Evolutionary conservation across 164 flowering plant species (phyloP), one percentile per base, ranked within the genome.

Genomic region (Taxillus chinensis): DNA sequence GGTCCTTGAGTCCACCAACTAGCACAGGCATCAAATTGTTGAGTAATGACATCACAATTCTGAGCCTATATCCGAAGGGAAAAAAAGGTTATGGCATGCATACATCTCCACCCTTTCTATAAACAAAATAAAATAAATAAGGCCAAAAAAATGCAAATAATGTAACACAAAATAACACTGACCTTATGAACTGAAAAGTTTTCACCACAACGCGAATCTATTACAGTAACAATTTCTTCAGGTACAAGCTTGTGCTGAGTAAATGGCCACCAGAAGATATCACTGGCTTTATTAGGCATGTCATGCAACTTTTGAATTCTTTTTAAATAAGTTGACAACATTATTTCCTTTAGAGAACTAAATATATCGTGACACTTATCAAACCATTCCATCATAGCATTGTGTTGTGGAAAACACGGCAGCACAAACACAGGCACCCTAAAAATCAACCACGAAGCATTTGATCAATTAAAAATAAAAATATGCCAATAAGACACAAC

Each of bases 1-100:
- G 97, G 96, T 63, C 97, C 99, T 78, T 93, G 99, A 62, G 99
- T 90, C 98, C 99, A 93, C 99, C 99, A 93, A 77, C 99, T 90
- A 66, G 99, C 99, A 80, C 97, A 90, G 38, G 91, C 99, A 80
- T 93, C 99, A 82, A 93, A 90, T 62, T 84, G 83, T 57, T 87
- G 85, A 71, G 77, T 65, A 54, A 93, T 77, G 67, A 67, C 45
- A 54, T 75, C 77, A 50, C 56, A 57, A 62, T 66, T 62, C 61
- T 45, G 65, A 45, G 15, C 82, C 84, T 79, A 63, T 39, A 70
- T n/a, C n/a, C 41, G 52, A 3, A 65, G 68, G 13, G 4, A 8
- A 5, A 51, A 14, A 3, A 14, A 51, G 14, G 2, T 27, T 27
- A 27, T 27, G 27, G 27, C 27, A 27, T 27, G 1, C 27, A 27